Percentiles rank a stretch among this genome's conserved stretches.
These are phyloP conservation scores for Lactarius psammicola DNA, from an alignment of 768 basidiomycete genomes.

Conservation along the genomic window DNA sequence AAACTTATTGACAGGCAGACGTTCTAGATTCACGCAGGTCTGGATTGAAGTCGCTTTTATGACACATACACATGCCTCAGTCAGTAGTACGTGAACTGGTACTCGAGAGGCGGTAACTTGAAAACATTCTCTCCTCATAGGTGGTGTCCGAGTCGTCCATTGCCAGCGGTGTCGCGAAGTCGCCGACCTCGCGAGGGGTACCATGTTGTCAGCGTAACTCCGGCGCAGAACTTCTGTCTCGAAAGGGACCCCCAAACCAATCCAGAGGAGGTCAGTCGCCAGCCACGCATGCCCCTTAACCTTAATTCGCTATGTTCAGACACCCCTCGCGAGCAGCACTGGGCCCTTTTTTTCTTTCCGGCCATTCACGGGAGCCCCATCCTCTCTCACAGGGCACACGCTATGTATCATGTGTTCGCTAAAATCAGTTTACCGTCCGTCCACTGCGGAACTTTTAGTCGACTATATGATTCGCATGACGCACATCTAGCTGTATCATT, in stretches of 20 bases:
- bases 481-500: not conserved
- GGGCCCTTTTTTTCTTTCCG: slow-evolving; percentile 3
- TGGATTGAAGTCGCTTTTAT: not conserved
- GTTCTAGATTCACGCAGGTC: not conserved
- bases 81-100: not conserved
- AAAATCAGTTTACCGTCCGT: not conserved
- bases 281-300: not conserved
- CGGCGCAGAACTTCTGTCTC: slow-evolving; percentile 2
- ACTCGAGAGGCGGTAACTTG: not conserved
- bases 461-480: not conserved
- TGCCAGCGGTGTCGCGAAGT: not conserved
- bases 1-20: not conserved
- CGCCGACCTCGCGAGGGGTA: not conserved
- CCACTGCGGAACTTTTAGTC: not conserved
- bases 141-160: not conserved
- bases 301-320: not conserved
- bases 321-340: not conserved
- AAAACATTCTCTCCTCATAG: not conserved
- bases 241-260: not conserved
- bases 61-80: not conserved
- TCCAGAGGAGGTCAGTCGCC: not conserved
- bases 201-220: slow-evolving; percentile 6
- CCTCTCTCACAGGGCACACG: not conserved
- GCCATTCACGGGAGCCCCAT: not conserved
- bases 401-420: not conserved